Evolutionary conservation across 106 monocot species (phyloP).

Genomic region (Dactylorhiza incarnata): DNA sequence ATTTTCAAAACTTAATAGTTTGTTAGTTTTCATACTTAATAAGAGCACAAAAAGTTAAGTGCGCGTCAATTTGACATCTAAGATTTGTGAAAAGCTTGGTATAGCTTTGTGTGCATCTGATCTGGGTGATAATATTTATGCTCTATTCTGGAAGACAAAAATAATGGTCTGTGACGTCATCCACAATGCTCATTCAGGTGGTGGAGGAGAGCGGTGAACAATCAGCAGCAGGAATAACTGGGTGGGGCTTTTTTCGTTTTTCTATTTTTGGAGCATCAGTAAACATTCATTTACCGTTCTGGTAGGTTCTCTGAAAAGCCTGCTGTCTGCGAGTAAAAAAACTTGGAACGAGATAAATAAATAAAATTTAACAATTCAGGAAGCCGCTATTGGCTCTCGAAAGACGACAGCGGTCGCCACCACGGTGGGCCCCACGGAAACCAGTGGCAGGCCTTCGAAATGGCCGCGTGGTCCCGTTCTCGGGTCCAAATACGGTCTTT

Average conservation of each 20-base stretch:
- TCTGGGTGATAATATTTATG: too few species aligned
- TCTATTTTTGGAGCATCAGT: not conserved
- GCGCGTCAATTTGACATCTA: too few species aligned
- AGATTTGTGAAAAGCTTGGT: too few species aligned
- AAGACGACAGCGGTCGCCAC: not conserved
- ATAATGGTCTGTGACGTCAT: too few species aligned
- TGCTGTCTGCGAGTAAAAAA: not conserved
- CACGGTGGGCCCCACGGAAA: not conserved
- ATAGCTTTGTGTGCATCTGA: too few species aligned
- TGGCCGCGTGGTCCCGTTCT: not conserved
- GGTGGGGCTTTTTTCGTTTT: not conserved
- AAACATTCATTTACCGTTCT: slow-evolving; percentile 10
- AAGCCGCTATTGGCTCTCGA: not conserved
- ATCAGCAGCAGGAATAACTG: too few species aligned
- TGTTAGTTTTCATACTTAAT: too few species aligned
- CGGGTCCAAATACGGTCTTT: not conserved
- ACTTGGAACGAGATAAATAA: not conserved
- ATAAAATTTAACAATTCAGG: not conserved
- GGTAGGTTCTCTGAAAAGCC: slow-evolving; percentile 4
- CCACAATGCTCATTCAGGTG: too few species aligned
- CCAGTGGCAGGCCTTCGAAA: not conserved
- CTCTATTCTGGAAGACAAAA: too few species aligned
- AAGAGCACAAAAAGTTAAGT: too few species aligned
- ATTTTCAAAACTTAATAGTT: too few species aligned
- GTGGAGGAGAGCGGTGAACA: too few species aligned